Evolutionary conservation across 768 basidiomycete genomes (phyloP), one percentile per base, ranked within the genome.

Genomic region (Crucibulum laeve): DNA sequence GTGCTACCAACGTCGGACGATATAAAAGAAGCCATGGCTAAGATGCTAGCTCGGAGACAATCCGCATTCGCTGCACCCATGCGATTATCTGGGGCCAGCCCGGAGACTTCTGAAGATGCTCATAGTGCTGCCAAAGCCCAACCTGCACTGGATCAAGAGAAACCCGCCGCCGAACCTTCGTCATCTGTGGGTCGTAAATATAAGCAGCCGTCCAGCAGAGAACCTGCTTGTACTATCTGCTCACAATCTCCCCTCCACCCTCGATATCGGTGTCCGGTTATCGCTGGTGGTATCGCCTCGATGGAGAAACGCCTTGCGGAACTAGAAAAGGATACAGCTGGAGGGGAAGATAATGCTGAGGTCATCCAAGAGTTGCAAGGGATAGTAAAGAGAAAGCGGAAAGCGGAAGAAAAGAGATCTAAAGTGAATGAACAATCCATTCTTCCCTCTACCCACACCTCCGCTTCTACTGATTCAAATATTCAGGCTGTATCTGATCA

Each of bases 181-280:
- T n/a, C n/a, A n/a, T n/a, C n/a, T n/a, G n/a, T n/a, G n/a, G 44
- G 36, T 3, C 36, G 43, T 34, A 24, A 13, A 14, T 25, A n/a
- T 35, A 24, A n/a, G 14, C 42, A 19, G 15, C 14, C 15, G 5
- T n/a, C 4, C 36, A 11, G 11, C 36, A 10, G 18, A 37, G 11
- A 10, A 37, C n/a, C n/a, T 37, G 36, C 46, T 6, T 77, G 80
- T 47, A 71, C 71, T 30, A 59, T 78, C 17, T 83, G 81, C 56
- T 58, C 62, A 15, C 57, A 57, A 35, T 48, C 50, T 3, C 70
- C 75, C 5, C 61, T 65, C 28, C 82, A 84, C 48, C 59, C 67
- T 41, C 72, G 70, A n/a, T 65, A 65, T 39, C 57, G 56, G 34
- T 84, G 82, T 54, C 76, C 76, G 4, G 55, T 70, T 18, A 63